Conservation (phyloP, 148 eudicot genomes). For the Chenopodium album region DNA sequence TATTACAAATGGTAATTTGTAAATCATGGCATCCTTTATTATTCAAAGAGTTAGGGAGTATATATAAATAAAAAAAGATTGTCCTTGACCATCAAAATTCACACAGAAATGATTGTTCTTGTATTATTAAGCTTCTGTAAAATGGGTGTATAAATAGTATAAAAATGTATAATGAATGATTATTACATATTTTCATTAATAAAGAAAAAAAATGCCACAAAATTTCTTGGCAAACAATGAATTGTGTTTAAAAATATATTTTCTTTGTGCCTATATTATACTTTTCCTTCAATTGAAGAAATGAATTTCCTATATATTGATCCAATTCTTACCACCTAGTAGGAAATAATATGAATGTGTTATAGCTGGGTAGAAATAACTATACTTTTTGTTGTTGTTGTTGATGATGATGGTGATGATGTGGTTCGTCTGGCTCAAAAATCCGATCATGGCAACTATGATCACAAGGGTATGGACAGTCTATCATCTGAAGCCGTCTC, state of each 20-base stretch:
- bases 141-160: not conserved
- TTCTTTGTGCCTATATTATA: constrained; percentile 10
- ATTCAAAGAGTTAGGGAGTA: too few species aligned
- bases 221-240: constrained; percentile 12
- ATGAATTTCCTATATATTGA: not conserved
- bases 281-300: not conserved
- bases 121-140: not conserved
- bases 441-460: constrained; percentile 66
- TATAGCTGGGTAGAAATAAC: not conserved
- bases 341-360: not conserved
- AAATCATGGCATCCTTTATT: too few species aligned
- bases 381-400: constrained; percentile 16
- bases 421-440: constrained; percentile 48
- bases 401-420: constrained; percentile 25
- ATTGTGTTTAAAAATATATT: constrained; percentile 8
- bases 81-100: too few species aligned
- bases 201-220: not conserved
- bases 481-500: constrained; percentile 64
- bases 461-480: constrained; percentile 93
- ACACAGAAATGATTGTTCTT: too few species aligned
- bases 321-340: not conserved
- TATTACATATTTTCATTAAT: not conserved
- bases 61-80: too few species aligned
- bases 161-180: not conserved
- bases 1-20: too few species aligned